A percentile compares a stretch with the other conserved stretches of the same genome.
Evolutionary conservation across 163 green algal species (phyloP).

Genomic region (Scenedesmus sp.): DNA sequence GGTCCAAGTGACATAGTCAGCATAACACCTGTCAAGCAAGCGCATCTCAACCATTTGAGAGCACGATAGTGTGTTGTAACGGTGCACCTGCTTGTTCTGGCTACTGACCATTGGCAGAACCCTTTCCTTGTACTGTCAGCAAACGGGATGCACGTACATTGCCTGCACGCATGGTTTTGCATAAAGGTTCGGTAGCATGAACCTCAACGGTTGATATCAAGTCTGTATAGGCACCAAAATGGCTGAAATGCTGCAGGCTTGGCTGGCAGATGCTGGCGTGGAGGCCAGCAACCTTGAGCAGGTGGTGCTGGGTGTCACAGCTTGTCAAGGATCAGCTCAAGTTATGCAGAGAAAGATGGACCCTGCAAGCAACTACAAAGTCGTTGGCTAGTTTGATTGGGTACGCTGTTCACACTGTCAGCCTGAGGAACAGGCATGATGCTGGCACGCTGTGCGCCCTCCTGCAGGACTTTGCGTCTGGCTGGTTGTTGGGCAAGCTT

Average conservation of each 20-base stretch:
- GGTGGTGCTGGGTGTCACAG: constrained; percentile 21
- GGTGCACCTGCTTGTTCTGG: too few relatives aligned
- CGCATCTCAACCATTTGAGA: too few relatives aligned
- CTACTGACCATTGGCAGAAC: background rate
- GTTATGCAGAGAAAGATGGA: background rate
- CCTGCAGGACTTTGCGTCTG: constrained; percentile 77
- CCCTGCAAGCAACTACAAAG: background rate
- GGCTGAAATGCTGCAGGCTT: constrained; percentile 62
- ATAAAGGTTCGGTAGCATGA: background rate
- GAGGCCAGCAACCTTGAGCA: constrained; percentile 59
- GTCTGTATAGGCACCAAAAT: constrained; percentile 26
- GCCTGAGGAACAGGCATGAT: background rate
- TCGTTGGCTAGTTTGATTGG: background rate
- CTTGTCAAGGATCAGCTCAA: background rate
- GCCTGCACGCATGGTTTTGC: background rate
- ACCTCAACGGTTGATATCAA: background rate
- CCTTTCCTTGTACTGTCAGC: background rate
- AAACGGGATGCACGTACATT: background rate
- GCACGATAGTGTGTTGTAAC: background rate
- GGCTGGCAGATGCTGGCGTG: constrained; percentile 58
- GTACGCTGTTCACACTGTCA: background rate
- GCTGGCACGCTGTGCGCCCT: background rate
- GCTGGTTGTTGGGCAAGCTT: constrained; percentile 79
- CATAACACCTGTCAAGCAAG: background rate
- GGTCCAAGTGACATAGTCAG: background rate